Base-by-base conservation (phyloP, 306 rosid species). In the Bauhinia variegata region DNA sequence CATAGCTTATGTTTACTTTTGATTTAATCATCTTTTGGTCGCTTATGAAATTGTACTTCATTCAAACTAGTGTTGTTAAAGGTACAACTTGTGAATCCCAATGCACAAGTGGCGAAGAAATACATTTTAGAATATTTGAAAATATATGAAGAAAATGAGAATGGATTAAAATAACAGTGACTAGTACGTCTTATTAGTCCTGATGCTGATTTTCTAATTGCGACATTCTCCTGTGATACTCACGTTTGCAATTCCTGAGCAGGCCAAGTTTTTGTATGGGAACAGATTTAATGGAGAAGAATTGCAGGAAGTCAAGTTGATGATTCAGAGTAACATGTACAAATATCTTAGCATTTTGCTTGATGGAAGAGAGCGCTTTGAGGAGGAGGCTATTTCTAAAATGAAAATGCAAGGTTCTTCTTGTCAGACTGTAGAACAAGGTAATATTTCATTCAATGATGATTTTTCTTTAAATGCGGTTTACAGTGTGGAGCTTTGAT, bases 301-400 rank as follows among this genome's bases (percentile, higher is more conserved):
- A 65, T 70, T 81, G 57, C 86, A 78, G 77, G 96, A 91, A 49
- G 80, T 95, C 52, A 90, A 95, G 82, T 71, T 88, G 81, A 95
- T 95, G 99, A 90, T 95, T 68, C 95, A 95, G 72, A 95, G 97
- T 78, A 90, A 88, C 76, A 82, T 95, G 92, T 95, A 95, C 78
- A 95, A 80, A 77, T 95, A 95, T 82, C 92, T 95, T 54, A 95
- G 99, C 80, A 88, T 86, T 84, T 73, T 95, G 70, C 96, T 95
- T 19, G 97, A 95, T 76, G 99, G 99, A 65, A 87, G 95, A 65
- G 99, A 95, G 74, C 97, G 96, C 42, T 95, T 95, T 58, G 97
- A 95, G 86, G 99, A 95, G 79, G 97, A 95, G 71, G 86, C 73
- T 60, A 63, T 77, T 46, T 74, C 89, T 60, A 70, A 81, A 79